Percentiles rank a stretch among this genome's conserved stretches.
phyloP scores from a whole-genome alignment of 1,139 yeast species.

The Candida neerlandica region DNA sequence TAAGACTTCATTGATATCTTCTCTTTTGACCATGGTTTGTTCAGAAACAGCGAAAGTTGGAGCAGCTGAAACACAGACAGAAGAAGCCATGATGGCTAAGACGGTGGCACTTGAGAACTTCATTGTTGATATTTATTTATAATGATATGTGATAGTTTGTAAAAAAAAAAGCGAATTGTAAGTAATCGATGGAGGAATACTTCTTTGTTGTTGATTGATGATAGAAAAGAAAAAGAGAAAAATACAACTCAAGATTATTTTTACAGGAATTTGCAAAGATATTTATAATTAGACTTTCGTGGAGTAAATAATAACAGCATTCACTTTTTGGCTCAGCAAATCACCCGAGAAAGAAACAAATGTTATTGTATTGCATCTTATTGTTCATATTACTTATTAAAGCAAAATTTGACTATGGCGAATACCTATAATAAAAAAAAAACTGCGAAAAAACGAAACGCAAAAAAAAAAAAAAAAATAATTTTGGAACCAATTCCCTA shows the following conservation, averaged over 20 bases:
- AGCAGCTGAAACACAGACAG: constrained; percentile 44
- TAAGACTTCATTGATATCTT: constrained; percentile 39
- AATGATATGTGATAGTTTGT: background rate
- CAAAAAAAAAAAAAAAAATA: constrained; percentile 1
- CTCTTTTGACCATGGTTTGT: constrained; percentile 37
- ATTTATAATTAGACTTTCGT: constrained; percentile 4
- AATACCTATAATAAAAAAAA: background rate
- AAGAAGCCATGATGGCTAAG: constrained; percentile 45
- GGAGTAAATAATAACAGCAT: background rate
- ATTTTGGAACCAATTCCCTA: constrained; percentile 12
- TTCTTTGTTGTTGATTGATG: constrained; percentile 7
- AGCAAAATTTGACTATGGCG: background rate
- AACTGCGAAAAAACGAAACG: constrained; percentile 6
- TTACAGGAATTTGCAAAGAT: background rate
- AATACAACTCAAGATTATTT: constrained; percentile 1
- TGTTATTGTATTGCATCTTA: background rate
- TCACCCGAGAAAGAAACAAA: background rate
- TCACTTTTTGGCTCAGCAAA: background rate
- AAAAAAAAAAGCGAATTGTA: background rate
- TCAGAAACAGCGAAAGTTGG: constrained; percentile 29
- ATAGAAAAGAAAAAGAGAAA: constrained; percentile 5
- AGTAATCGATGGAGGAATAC: background rate
- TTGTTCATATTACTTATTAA: constrained; percentile 3
- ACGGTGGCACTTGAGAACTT: constrained; percentile 47
- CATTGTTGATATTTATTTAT: constrained; percentile 25